Base-by-base conservation (phyloP, 208 protist genomes). In the Trypanosoma scelopori region DNA sequence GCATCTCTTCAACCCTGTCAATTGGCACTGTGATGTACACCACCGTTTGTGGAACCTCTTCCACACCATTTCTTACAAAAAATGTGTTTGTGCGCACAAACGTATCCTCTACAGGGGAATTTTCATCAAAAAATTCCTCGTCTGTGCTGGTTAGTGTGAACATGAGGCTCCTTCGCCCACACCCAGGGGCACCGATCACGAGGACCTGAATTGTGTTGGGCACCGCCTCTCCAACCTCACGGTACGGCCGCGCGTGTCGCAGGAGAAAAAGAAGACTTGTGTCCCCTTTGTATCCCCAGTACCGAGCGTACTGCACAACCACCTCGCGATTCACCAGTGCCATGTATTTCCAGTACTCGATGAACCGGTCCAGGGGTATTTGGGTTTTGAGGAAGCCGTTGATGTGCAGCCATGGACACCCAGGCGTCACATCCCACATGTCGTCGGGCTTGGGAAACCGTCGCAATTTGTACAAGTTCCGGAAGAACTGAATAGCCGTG, bases 321-420 rank as follows among this genome's bases (percentile, higher is more conserved):
- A 77, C 64, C 25, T 92, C 84, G 18, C 78, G 79, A 12, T 74
- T 71, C 55, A 81, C 46, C 43, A 93, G 66, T 11, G 86, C 88
- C 76, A 94, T 79, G 72, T 92, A 93, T 65, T 92, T 92, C 88
- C 91, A 96, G 53, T 86, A 84, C 68, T 90, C 85, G 11, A 96
- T 80, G 63, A 94, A 96, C 47, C 68, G 74, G 51, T 86, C 82
- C 39, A 92, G 51, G 25, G 91, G 76, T 15, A 94, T 70, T 55
- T 37, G 51, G n/a, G 25, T 60, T 18, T 46, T 71, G 16, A 69
- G 55, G 27, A 96, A 82, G 13, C 91, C 86, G 43, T 74, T 74
- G 0, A 93, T 57, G 56, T 82, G 61, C 7, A 57, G 55, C 88
- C 91, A 96, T 35, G 91, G 86, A 56, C 85, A 92, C 27, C 87